These are phyloP conservation scores for Aschersonia sp. DNA, from an alignment of 2,329 filamentous ascomycete genomes.

Conservation along the genomic window DNA sequence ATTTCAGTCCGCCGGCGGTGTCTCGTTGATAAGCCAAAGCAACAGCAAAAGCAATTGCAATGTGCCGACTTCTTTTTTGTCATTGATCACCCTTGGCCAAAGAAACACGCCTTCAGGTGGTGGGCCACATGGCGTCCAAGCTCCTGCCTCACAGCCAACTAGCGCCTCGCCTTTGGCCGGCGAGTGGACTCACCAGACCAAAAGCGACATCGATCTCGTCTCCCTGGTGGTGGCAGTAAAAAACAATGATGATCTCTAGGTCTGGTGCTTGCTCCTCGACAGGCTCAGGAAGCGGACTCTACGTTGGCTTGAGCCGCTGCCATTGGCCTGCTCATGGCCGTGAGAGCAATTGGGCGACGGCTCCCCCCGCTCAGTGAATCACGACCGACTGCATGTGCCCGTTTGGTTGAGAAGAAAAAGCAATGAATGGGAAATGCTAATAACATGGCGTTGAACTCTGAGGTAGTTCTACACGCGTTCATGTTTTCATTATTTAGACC, in stretches of 20 bases:
- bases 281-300: neutral
- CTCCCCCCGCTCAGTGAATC: too few species aligned
- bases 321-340: slow-evolving; percentile 1
- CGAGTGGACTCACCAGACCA: neutral
- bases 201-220: neutral
- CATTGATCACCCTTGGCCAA: neutral
- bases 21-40: neutral
- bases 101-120: neutral
- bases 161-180: neutral
- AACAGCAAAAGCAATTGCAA: neutral
- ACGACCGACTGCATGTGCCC: neutral
- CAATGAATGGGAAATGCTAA: slow-evolving; percentile 4
- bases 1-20: neutral
- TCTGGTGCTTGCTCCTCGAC: neutral
- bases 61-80: neutral
- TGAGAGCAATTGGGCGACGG: neutral
- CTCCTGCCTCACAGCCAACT: neutral
- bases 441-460: neutral
- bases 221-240: neutral
- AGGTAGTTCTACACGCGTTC: neutral
- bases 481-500: slow-evolving; percentile 1
- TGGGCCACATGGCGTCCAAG: neutral
- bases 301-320: neutral
- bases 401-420: slow-evolving; percentile 4
- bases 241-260: too few species aligned